Conservation (phyloP, 2,329 filamentous ascomycete genomes). For the Claviceps citrina region DNA sequence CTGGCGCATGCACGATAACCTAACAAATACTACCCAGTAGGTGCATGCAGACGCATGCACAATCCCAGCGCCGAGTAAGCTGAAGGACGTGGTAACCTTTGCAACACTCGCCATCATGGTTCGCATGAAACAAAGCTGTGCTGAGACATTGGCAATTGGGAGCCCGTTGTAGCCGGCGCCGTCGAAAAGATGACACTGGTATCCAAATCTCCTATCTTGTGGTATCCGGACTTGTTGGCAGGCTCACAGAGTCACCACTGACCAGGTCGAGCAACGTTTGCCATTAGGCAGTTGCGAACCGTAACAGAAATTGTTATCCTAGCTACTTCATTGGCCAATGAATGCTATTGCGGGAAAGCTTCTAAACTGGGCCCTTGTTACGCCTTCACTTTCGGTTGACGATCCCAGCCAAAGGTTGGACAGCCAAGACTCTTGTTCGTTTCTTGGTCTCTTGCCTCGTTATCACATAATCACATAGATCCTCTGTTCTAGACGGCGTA, state of each 20-base stretch:
- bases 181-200: too few relatives aligned
- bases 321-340: slow-evolving; percentile 2
- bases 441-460: not conserved
- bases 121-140: not conserved
- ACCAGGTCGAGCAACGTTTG: slow-evolving; percentile 2
- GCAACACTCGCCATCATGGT: not conserved
- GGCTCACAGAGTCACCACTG: slow-evolving; percentile 1
- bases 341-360: not conserved
- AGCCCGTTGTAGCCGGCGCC: not conserved
- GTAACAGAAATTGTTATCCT: slow-evolving; percentile 5
- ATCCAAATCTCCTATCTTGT: not conserved
- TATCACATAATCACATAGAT: too few relatives aligned
- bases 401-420: not conserved
- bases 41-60: too few relatives aligned
- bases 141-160: not conserved
- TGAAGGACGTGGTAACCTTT: not conserved
- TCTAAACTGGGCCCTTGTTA: not conserved
- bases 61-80: not conserved
- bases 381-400: not conserved
- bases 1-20: not conserved
- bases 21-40: too few relatives aligned
- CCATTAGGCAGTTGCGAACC: slow-evolving; percentile 4
- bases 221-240: slow-evolving; percentile 6
- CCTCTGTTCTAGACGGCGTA: too few relatives aligned
- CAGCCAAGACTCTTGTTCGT: slow-evolving; percentile 2